These are phyloP conservation scores for Wallacemonas sp. DNA, from an alignment of 208 protist species.

Conservation along the genomic window DNA sequence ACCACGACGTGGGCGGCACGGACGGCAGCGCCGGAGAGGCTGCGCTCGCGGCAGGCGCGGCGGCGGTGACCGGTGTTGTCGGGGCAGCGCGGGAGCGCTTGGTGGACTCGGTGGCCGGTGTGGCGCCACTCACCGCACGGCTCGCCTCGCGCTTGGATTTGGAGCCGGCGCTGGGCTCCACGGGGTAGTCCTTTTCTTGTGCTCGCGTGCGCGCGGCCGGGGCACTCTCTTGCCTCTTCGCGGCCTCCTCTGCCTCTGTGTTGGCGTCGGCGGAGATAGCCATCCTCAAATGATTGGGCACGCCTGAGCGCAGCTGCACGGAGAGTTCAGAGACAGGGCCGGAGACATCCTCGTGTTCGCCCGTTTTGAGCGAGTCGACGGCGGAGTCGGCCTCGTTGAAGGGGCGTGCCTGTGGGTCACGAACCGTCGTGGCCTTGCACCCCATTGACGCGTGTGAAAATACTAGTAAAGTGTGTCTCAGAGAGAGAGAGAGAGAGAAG, in stretches of 20 bases:
- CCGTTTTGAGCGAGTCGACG: conserved; percentile 1
- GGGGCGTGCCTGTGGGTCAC: conserved; percentile 6
- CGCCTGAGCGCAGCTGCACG: conserved; percentile 6
- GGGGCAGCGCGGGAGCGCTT: neutral
- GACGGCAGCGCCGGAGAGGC: conserved; percentile 20
- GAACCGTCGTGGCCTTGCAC: conserved; percentile 11
- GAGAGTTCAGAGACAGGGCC: conserved; percentile 12
- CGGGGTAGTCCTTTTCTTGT: neutral
- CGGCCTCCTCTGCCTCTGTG: neutral
- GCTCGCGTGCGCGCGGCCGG: neutral
- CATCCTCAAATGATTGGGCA: conserved; percentile 3
- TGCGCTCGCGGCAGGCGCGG: neutral
- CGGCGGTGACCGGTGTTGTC: neutral
- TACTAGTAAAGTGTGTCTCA: no score
- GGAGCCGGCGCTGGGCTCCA: neutral
- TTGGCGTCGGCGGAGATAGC: neutral
- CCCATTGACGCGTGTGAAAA: conserved; percentile 1
- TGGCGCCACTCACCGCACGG: neutral
- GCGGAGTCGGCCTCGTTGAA: neutral
- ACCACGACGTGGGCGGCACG: conserved; percentile 71
- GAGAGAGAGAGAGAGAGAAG: no score
- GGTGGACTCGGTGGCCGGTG: neutral
- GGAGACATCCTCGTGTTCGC: conserved; percentile 14
- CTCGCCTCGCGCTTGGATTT: neutral
- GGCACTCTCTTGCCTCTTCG: neutral